Base-by-base conservation (phyloP, 2,329 filamentous ascomycete species). In the Stromatinia cepivora region DNA sequence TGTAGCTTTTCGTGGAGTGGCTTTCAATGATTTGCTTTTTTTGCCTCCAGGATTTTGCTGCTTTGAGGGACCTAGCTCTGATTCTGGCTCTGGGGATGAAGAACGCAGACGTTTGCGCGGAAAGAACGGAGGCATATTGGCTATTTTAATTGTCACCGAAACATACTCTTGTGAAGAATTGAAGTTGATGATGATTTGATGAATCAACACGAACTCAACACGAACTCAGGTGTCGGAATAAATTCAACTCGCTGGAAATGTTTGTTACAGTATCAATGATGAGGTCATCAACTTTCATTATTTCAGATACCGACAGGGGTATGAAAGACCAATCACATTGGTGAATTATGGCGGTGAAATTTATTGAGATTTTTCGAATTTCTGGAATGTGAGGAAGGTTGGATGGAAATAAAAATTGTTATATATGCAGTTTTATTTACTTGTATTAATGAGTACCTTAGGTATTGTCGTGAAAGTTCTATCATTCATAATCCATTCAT, bases 21-120 rank as follows among this genome's bases (percentile, higher is more conserved):
- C 73, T 36, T 71, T 48, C 22, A 64, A 36, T 13, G 73, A 70
- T 58, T 75, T 63, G 6, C 34, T 39, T 61, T 76, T 71, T 70
- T 70, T 62, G 73, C 73, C 61, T 68, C 62, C 71, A 4, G 11
- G 54, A n/a, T 62, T 64, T 7, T 39, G 59, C 31, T 63, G 61
- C n/a, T 13, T 54, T 17, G 48, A 54, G 9, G 58, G 28, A 13
- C 53, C 77, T 79, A 66, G 69, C 72, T 46, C 74, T 77, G 50
- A 71, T 50, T n/a, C 75, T 70, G n/a, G 73, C 58, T 76, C 72
- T 45, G 81, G 78, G 2, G 81, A 79, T 0, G 84, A 80, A 1
- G 86, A 85, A 71, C 84, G 86, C 73, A 87, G 75, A 71, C 89
- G 86, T 80, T 93, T 93, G 74, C 88, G 87, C 62, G 88, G 84